Evolutionary conservation across 2,329 filamentous ascomycete species (phyloP), one percentile per base, ranked within the genome.

Genomic region (Monilinia fructicola): DNA sequence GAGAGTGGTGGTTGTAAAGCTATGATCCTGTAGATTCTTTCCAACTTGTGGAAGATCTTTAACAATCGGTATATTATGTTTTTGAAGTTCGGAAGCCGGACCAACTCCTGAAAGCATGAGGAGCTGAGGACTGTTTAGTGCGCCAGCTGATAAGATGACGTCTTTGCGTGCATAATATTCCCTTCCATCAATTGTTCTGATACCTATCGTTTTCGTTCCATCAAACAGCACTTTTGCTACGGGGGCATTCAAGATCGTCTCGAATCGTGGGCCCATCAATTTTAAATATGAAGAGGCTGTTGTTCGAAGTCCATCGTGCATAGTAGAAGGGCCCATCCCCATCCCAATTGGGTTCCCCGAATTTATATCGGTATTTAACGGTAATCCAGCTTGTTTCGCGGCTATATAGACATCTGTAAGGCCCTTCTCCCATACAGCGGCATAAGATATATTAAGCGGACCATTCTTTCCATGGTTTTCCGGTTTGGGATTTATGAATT

Each of bases 11-110:
- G 67, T 71, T n/a, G 69, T 66, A 54, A 72, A 73, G 44, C 65
- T 61, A 55, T 83, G 63, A 83, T 81, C 70, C 82, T 84, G 80
- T 1, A 88, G 78, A 75, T 89, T 88, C 54, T 79, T 80, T 52
- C 87, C 88, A n/a, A 90, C 86, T 14, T 90, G 86, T 0, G 86
- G 86, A 1, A 87, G 79, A 71, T 90, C 81, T 3, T 68, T 85
- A 42, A 88, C 70, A 3, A 87, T 77, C 2, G 79, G 76, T 68
- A 89, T 87, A 44, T 78, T 75, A 71, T 83, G 73, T 54, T 73
- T 73, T 35, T 73, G 42, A 3, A 82, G 76, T 71, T 81, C 79
- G 3, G 68, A 74, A 21, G 69, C 71, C 4, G 79, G 78, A 0
- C 81, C 81, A 53, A 83, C 74, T 42, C 81, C 82, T 38, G 78